Base-by-base conservation (phyloP, 2,329 filamentous ascomycete genomes). In the Aspergillus hiratsukae region DNA sequence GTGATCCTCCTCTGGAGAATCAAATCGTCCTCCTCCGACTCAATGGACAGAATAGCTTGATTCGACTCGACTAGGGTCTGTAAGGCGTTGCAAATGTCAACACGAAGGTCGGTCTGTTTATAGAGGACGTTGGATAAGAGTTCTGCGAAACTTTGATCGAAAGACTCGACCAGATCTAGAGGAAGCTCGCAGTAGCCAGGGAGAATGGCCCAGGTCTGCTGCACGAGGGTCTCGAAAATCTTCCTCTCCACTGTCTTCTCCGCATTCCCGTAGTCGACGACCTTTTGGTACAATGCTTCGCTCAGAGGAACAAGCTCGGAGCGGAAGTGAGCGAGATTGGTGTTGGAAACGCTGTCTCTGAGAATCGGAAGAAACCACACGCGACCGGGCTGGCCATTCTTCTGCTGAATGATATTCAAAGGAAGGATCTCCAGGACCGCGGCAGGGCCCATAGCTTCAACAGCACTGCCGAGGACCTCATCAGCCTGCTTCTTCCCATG, bases 181-280 rank as follows among this genome's bases (percentile, higher is more conserved):
- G 94, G 93, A 53, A 97, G 78, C 70, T 97, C 91, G 72, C 94
- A 97, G 77, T 97, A 99, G 1, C 94, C 94, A 0, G 94, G 93
- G 17, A 99, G 81, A 52, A 89, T 87, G 0, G 90, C 91, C 94
- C 94, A 99, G 45, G 93, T 92, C 70, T 99, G 94, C 64, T 95
- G 89, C 8, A 99, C 90, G 4, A 99, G 80, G 0, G 94, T 97
- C 76, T 99, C 93, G 71, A 94, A 99, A 57, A 99, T 95, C 80
- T 99, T 99, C 69, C 94, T 84, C 72, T 97, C 91, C 83, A 96
- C 92, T 0, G 91, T 94, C 80, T 96, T 97, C 69, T 93, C 89
- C 14, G 85, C 86, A 23, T 84, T 79, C 14, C 89, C 90, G 66
- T 95, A 89, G 59, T 96, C 88, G 49, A 96, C 78, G 4, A 97